Base-by-base conservation (phyloP, 23 red algal species). In the Agarophyton chilense region DNA sequence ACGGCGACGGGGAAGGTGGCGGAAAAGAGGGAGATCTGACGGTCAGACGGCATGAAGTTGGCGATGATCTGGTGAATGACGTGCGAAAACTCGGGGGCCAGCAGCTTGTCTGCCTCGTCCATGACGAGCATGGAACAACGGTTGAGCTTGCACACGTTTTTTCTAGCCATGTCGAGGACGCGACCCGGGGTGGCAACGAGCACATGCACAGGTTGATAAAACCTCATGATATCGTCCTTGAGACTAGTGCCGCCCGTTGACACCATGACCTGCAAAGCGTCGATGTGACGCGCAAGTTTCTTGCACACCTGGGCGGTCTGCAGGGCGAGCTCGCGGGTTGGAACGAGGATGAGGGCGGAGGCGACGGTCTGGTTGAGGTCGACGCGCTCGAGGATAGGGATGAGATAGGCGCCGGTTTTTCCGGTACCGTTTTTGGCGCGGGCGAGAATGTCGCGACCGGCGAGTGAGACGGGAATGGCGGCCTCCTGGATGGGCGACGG, bases 381-480 rank as follows among this genome's bases (percentile, higher is more conserved):
- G 50, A 98, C 87, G 49, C 83, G 75, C 65, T 98, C 96, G 12
- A 98, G 77, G 32, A 95, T 85, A 26, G 96, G 96, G 57, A 98
- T 95, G 34, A 98, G 78, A 26, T 94, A 98, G 33, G 96, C 96
- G 36, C 89, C 96, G 18, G 92, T 98, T 70, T 98, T 98, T 3
- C 96, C 96, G 34, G 96, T 98, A 44, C 96, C 96, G 77, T 98
- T 98, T 73, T 98, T 98, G 26, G 96, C 96, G 45, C 96, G 93
- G 10, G 96, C 96, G 8, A 98, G 79, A 54, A 98, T 94, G 72
- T 98, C 96, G 22, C 96, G 90, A 10, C 96, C 96, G 46, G 93
- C 96, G 19, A 98, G 84, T 5, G 96, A 90, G 12, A 98, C 92
- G 28, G 96, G 96, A 26, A 98, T 94, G 46, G 96, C 96, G 58